Evolutionary conservation across 2,329 filamentous ascomycete species (phyloP), one percentile per base, ranked within the genome.

Genomic region (Cordyceps cicadae): DNA sequence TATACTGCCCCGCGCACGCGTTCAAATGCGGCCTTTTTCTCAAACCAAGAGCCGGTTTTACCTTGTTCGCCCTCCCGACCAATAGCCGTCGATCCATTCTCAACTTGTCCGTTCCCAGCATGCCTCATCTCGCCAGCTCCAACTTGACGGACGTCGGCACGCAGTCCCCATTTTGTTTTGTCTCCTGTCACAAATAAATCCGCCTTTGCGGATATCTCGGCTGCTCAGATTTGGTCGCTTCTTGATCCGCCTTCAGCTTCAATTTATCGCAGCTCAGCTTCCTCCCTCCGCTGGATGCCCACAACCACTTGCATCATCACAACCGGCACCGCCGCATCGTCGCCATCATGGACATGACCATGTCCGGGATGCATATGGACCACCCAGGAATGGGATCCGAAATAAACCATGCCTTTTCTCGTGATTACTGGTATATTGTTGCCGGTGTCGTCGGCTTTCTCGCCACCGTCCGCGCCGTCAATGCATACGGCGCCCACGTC

Each of bases 391-490:
- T 75, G 55, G 72, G 70, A 70, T 74, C 67, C 79, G 62, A 70
- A 1, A 71, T 71, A 43, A 85, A 85, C 66, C 76, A 76, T 67
- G 74, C 72, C 46, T 75, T 85, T 55, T 82, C 83, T 17, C 75
- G 74, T 19, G 77, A 76, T 2, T 87, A 80, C 66, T 87, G 84
- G 84, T 86, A 85, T 67, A 77, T 83, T 39, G 72, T 84, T 43
- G 81, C 76, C 8, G 78, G 74, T 17, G 76, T 79, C 26, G 67
- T 83, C 5, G 79, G 73, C 1, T 64, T 77, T 0, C 67, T 81
- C 5, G 66, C 74, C 3, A 60, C 68, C 0, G 66, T 78, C 29
- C 79, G 79, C 3, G 69, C 66, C 21, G 66, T 82, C 62, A 79
- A 82, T 63, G 67, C 72, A 24, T 70, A 75, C 14, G 75, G 79